Base-by-base conservation (phyloP, 2,329 filamentous ascomycete genomes). In the Cylindrodendrum hubeiense region DNA sequence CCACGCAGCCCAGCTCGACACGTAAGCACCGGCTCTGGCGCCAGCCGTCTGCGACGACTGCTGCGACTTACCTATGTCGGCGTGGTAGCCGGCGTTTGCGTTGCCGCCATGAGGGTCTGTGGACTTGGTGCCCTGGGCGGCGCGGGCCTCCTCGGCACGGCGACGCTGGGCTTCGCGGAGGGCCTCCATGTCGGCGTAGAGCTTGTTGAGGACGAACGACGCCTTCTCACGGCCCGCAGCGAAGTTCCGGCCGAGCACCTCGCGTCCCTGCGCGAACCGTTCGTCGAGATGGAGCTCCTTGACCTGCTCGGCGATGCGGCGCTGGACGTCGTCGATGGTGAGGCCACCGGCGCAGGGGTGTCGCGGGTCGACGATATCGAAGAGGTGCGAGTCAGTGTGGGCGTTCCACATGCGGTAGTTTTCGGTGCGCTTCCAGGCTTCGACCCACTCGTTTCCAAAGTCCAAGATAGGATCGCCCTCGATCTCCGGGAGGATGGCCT, bases 241-340 rank as follows among this genome's bases (percentile, higher is more conserved):
- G n/a, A 98, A 79, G 73, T 97, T 95, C 65, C 95, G 91, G n/a
- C 93, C 94, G 3, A 98, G 85, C 0, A 91, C 92, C 78, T 98
- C 96, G 59, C 90, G 89, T 9, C 94, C 93, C 65, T 93, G 91
- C 1, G 93, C 91, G 63, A 98, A 90, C 9, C 93, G 89, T 77
- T 98, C 96, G 77, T 99, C 96, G 2, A 98, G 86, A 77, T 98
- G 95, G 52, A 98, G 86, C 66, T 98, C 95, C 70, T 95, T 92
- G 53, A 99, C 93, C 80, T 98, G 96, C 78, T 97, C 93, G 37
- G 94, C 90, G 34, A 99, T 87, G 24, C 96, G 88, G 54, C 96
- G 89, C 77, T 98, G 95, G 13, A 99, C 91, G 77, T 99, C 96
- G 71, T 98, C 96, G 67, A 99, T 94, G 1, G 92, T 95, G 21